phyloP scores from a whole-genome alignment of 2,329 filamentous ascomycete species.

The Fusarium abutilonis region DNA sequence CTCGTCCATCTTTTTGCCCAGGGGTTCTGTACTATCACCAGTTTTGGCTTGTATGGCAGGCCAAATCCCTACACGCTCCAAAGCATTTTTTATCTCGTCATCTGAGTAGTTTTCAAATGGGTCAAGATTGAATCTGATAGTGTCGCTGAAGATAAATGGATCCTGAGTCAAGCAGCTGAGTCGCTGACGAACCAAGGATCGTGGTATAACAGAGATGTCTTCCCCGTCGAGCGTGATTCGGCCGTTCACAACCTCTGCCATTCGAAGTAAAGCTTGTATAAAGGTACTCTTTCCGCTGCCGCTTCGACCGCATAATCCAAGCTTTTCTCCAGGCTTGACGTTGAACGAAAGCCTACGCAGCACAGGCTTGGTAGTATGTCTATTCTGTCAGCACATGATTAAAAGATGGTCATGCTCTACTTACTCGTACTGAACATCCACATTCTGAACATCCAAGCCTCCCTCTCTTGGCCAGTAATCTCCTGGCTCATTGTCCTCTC shows the following conservation, averaged over 20 bases:
- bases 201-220: slow-evolving; percentile 48
- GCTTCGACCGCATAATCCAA: slow-evolving; percentile 58
- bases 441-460: slow-evolving; percentile 35
- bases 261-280: slow-evolving; percentile 57
- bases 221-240: slow-evolving; percentile 58
- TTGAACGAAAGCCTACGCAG: slow-evolving; percentile 47
- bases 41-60: slow-evolving; percentile 53
- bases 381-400: slow-evolving; percentile 23
- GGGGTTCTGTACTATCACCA: slow-evolving; percentile 42
- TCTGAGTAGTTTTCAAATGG: slow-evolving; percentile 53
- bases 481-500: slow-evolving; percentile 26
- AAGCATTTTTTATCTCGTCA: slow-evolving; percentile 54
- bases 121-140: slow-evolving; percentile 62
- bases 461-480: slow-evolving; percentile 41
- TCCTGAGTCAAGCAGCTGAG: slow-evolving; percentile 64
- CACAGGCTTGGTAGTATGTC: slow-evolving; percentile 39
- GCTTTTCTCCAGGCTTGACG: slow-evolving; percentile 50
- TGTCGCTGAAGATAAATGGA: slow-evolving; percentile 60
- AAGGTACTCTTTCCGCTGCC: slow-evolving; percentile 54
- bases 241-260: slow-evolving; percentile 58
- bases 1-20: slow-evolving; percentile 50
- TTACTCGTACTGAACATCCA: slow-evolving; percentile 47
- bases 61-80: slow-evolving; percentile 61
- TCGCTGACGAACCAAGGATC: slow-evolving; percentile 43
- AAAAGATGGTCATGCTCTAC: neutral